These are phyloP conservation scores for Ceratobasidium sp. DNA, from an alignment of 1,284 basidiomycete species.

Conservation along the genomic window DNA sequence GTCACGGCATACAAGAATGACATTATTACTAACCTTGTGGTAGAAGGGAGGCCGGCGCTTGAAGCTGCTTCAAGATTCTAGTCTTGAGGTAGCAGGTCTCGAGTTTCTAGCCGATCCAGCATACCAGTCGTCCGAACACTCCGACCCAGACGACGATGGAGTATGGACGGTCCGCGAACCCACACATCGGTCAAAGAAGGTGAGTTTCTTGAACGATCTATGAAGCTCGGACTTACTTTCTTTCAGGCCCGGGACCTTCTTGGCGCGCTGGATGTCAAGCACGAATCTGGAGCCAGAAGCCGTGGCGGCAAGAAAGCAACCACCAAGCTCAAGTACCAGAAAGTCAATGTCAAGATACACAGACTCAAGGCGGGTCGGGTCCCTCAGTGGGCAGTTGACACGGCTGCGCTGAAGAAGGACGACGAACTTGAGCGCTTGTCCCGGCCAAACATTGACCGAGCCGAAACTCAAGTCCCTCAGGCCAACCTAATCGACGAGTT, in stretches of 20 bases:
- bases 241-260: background rate
- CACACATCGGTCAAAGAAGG: background rate
- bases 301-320: background rate
- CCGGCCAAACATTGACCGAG: background rate
- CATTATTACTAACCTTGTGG: background rate
- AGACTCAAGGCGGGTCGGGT: background rate
- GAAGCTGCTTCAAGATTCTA: background rate
- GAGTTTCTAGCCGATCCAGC: background rate
- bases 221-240: background rate
- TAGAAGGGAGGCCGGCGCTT: background rate
- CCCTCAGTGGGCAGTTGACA: background rate
- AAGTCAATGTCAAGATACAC: background rate
- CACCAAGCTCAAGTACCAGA: background rate
- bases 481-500: background rate
- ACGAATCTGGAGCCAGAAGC: background rate
- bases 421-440: background rate
- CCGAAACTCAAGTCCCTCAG: background rate
- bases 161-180: background rate
- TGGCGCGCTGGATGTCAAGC: background rate
- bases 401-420: background rate
- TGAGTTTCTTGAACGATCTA: background rate
- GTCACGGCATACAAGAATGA: background rate
- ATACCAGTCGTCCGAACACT: conserved; percentile 6
- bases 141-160: background rate
- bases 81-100: background rate